Base-by-base conservation (phyloP, 495 filamentous ascomycete genomes). In the Endocarpon pusillum region DNA sequence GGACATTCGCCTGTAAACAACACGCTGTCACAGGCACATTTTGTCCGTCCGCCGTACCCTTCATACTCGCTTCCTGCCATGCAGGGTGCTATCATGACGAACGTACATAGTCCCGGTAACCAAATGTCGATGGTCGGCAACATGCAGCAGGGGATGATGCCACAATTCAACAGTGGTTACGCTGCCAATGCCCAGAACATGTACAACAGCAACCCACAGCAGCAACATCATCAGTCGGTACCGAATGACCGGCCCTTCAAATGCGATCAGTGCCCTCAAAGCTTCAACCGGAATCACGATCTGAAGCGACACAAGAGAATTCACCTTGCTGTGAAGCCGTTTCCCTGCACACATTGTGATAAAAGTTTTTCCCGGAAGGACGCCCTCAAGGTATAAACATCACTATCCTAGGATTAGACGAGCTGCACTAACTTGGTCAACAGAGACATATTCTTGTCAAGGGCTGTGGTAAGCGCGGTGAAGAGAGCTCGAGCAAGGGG, bases 301-400 rank as follows among this genome's bases (percentile, higher is more conserved):
- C 59, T 97, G 35, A 97, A 97, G 53, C 70, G 89, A 28, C 89
- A 97, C 45, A 92, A 92, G 53, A 62, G 85, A 36, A 97, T 97
- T 36, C 89, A 97, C 54, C 57, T 96, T 31, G 80, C 84, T 0
- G 80, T 96, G 31, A 97, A 97, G 62, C 89, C 89, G 0, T 96
- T 84, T 52, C 86, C 89, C 0, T 97, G 89, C 47, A 67, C 54
- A 8, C 75, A 81, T 44, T 97, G 89, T 47, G 85, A 94, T 21
- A 97, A 96, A 70, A 89, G 82, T 53, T 97, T 97, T 44, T 93
- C 83, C 14, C 62, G 89, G 25, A 97, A 94, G 53, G 89, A 97
- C 62, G 89, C 89, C 14, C 64, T 97, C 10, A 97, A 97, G 80
- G 89, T 96, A 47, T n/a, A n/a, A n/a, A n/a, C n/a, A n/a, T n/a